Evolutionary conservation across 805 yeast species (phyloP).

Genomic region (Kluyveromyces aestuarii): DNA sequence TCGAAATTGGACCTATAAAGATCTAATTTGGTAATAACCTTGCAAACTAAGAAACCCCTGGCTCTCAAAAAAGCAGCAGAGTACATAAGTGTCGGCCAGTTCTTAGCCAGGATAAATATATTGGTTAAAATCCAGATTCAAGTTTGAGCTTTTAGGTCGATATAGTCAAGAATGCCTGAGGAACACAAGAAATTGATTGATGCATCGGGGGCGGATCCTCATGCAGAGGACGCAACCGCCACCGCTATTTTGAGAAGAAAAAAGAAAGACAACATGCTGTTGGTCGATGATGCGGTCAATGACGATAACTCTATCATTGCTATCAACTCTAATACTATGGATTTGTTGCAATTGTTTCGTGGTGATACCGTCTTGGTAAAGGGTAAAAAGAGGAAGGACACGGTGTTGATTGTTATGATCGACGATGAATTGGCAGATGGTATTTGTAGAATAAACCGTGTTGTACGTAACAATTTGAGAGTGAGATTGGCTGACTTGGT

Average conservation of each 20-base stretch:
- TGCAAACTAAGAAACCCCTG: neutral
- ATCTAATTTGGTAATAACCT: neutral
- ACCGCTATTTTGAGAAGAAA: slow-evolving; percentile 95
- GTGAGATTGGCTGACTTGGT: slow-evolving; percentile 91
- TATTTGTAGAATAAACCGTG: slow-evolving; percentile 86
- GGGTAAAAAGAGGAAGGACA: slow-evolving; percentile 97
- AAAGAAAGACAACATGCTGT: slow-evolving; percentile 92
- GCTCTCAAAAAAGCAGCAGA: neutral
- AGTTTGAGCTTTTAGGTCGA: neutral
- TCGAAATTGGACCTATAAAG: neutral
- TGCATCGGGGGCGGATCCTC: slow-evolving; percentile 58
- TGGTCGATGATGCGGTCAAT: slow-evolving; percentile 94
- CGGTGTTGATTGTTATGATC: slow-evolving; percentile 89
- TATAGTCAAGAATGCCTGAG: slow-evolving; percentile 20
- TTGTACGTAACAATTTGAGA: slow-evolving; percentile 89
- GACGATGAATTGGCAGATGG: slow-evolving; percentile 98
- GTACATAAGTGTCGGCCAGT: neutral
- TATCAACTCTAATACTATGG: slow-evolving; percentile 93
- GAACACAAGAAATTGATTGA: slow-evolving; percentile 42
- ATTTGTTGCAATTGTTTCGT: slow-evolving; percentile 84
- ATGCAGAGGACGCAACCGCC: slow-evolving; percentile 68
- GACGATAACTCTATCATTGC: slow-evolving; percentile 97
- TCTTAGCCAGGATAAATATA: neutral
- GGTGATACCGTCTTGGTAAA: slow-evolving; percentile 97
- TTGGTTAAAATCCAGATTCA: neutral